Conservation (phyloP, 768 basidiomycete genomes). For the Pleurotus djamor region DNA sequence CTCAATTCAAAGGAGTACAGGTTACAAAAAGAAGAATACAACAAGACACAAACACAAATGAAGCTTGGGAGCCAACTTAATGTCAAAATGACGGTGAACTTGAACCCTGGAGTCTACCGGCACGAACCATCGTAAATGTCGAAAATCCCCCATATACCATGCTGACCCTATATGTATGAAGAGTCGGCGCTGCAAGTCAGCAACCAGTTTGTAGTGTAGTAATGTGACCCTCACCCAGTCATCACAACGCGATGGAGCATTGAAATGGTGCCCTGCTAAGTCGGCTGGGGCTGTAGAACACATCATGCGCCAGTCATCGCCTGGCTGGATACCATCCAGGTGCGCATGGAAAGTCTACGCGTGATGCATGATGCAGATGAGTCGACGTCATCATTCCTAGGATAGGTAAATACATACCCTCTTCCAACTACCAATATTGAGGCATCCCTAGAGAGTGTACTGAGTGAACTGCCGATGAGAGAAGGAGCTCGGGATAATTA, state of each 20-base stretch:
- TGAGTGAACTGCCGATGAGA: neutral
- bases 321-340: neutral
- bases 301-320: neutral
- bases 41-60: too few relatives aligned
- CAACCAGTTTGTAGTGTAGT: neutral
- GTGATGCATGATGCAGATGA: neutral
- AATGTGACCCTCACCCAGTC: neutral
- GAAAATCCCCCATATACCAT: constrained; percentile 1
- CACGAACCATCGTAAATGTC: neutral
- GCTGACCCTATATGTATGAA: neutral
- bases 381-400: too few relatives aligned
- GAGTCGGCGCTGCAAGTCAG: neutral
- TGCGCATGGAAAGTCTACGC: neutral
- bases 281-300: neutral
- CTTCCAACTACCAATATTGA: constrained; percentile 6
- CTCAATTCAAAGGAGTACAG: too few relatives aligned
- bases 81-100: neutral
- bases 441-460: constrained; percentile 11
- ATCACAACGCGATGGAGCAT: neutral
- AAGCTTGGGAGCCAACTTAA: neutral
- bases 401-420: constrained; percentile 3
- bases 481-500: neutral
- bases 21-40: too few relatives aligned
- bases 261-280: neutral
- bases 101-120: neutral